Evolutionary conservation across 2,329 filamentous ascomycete genomes (phyloP).

Genomic region (Pseudophaeomoniella oleicola): DNA sequence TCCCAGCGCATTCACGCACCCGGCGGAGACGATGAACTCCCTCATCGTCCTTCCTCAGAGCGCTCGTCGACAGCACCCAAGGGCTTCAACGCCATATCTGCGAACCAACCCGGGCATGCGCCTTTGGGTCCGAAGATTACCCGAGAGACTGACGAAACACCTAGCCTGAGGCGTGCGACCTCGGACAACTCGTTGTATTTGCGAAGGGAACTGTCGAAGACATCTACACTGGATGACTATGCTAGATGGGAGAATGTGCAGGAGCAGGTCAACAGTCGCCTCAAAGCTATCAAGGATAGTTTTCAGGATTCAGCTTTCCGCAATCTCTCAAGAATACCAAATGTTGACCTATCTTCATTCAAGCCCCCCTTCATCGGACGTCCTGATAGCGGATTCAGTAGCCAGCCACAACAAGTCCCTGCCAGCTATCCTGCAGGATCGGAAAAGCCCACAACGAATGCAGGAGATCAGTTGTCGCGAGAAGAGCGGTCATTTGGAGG

Average conservation of each 20-base stretch:
- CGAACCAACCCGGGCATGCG: no score
- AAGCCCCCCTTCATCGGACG: slow-evolving; percentile 2
- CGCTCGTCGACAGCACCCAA: not conserved
- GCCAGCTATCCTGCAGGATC: slow-evolving; percentile 10
- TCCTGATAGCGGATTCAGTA: slow-evolving; percentile 13
- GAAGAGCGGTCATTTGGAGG: no score
- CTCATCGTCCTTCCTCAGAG: not conserved
- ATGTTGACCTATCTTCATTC: slow-evolving; percentile 19
- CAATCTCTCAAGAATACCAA: slow-evolving; percentile 39
- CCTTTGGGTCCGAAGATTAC: no score
- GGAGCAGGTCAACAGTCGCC: slow-evolving; percentile 73
- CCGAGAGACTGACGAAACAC: not conserved
- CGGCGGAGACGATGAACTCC: not conserved
- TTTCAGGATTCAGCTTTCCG: slow-evolving; percentile 72
- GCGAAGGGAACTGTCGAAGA: slow-evolving; percentile 58
- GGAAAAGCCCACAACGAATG: no score
- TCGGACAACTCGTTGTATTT: slow-evolving; percentile 67
- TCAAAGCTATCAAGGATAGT: slow-evolving; percentile 83
- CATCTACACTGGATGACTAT: slow-evolving; percentile 75
- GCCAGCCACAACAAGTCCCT: slow-evolving; percentile 8
- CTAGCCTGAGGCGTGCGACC: slow-evolving; percentile 42
- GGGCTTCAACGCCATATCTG: not conserved
- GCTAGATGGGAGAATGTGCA: slow-evolving; percentile 64
- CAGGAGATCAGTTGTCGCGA: no score
- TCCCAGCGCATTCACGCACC: not conserved